A percentile compares a stretch with the other conserved stretches of the same genome.
Evolutionary conservation across 805 yeast species (phyloP).

Genomic region (Candida schatavii): DNA sequence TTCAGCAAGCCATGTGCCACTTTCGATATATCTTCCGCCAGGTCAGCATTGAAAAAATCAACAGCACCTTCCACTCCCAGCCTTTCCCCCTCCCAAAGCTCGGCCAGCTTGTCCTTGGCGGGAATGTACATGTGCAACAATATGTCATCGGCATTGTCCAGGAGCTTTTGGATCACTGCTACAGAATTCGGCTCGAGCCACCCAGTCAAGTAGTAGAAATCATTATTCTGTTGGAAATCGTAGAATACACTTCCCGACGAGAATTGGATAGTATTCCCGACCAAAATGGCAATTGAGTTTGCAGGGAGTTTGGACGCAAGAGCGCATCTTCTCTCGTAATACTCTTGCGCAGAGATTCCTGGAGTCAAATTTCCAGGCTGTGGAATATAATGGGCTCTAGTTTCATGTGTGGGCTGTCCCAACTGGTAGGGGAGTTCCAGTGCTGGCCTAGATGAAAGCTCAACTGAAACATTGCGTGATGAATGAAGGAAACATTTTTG

Average conservation of each 20-base stretch:
- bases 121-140: constrained; percentile 81
- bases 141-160: constrained; percentile 45
- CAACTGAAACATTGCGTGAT: neutral
- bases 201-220: constrained; percentile 83
- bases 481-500: neutral
- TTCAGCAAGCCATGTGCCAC: constrained; percentile 43
- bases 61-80: constrained; percentile 82
- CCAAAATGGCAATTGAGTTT: constrained; percentile 66
- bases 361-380: constrained; percentile 81
- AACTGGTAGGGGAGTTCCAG: constrained; percentile 36
- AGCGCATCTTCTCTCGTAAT: constrained; percentile 64
- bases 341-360: constrained; percentile 82
- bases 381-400: constrained; percentile 71
- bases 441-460: constrained; percentile 21
- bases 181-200: constrained; percentile 88
- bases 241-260: constrained; percentile 91
- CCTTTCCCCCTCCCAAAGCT: constrained; percentile 94
- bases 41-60: constrained; percentile 87
- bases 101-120: constrained; percentile 70
- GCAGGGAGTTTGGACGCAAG: constrained; percentile 58
- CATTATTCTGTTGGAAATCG: constrained; percentile 89
- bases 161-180: constrained; percentile 61
- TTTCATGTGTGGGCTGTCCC: constrained; percentile 88
- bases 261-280: constrained; percentile 69
- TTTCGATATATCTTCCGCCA: constrained; percentile 50